phyloP scores from a whole-genome alignment of 2,329 filamentous ascomycete genomes.

The Pseudopithomyces maydicus region DNA sequence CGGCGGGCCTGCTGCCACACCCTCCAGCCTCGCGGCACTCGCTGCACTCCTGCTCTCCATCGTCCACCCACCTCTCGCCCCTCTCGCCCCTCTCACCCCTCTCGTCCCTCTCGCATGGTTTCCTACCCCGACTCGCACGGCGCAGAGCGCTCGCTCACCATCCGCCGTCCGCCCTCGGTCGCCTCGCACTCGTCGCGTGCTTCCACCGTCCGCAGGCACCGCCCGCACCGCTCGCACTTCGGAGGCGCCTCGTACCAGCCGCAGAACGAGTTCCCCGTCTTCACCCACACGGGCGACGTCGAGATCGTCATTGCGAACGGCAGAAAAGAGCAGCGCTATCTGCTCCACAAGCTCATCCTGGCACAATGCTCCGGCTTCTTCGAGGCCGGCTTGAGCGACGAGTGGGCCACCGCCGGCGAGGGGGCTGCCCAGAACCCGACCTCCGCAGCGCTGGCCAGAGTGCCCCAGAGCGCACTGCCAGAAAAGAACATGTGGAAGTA shows the following conservation, averaged over 20 bases:
- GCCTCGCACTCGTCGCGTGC: constrained; percentile 62
- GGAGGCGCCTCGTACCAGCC: constrained; percentile 70
- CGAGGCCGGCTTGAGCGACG: constrained; percentile 79
- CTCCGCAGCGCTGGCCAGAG: constrained; percentile 45
- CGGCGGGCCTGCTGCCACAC: constrained; percentile 1
- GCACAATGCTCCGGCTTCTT: constrained; percentile 94
- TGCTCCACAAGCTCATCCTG: constrained; percentile 85
- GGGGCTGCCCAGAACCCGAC: constrained; percentile 29
- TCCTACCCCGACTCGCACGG: constrained; percentile 63
- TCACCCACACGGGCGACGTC: constrained; percentile 88
- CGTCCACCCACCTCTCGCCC: constrained; percentile 10
- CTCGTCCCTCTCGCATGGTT: constrained; percentile 57
- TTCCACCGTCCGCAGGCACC: constrained; percentile 63
- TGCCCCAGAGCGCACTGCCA: constrained; percentile 44
- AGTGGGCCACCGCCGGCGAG: constrained; percentile 67
- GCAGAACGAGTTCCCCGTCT: constrained; percentile 92
- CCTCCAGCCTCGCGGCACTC: constrained; percentile 19
- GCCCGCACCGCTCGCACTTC: constrained; percentile 81
- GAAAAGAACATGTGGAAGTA: constrained; percentile 78
- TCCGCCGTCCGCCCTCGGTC: constrained; percentile 67
- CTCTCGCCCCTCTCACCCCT: constrained; percentile 21
- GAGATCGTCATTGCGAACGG: constrained; percentile 79
- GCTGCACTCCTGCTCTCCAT: no score
- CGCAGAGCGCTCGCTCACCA: constrained; percentile 60
- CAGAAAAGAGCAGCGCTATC: constrained; percentile 78